A percentile compares a stretch with the other conserved stretches of the same genome.
Evolutionary conservation across 805 yeast species (phyloP).

Genomic region (Blastobotrys robertii): DNA sequence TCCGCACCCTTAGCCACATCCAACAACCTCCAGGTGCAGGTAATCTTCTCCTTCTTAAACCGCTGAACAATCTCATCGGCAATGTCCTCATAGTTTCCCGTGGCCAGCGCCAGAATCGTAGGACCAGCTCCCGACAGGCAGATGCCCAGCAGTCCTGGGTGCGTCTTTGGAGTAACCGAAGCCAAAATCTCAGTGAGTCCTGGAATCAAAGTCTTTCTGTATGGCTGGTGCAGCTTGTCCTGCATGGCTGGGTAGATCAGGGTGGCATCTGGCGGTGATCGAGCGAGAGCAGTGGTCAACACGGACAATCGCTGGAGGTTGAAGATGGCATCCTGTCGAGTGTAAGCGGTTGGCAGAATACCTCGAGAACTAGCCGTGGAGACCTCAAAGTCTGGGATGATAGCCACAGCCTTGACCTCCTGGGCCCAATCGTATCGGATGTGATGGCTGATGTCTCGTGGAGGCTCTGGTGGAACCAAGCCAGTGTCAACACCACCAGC

Average conservation of each 20-base stretch:
- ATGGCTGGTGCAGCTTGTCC: constrained; percentile 95
- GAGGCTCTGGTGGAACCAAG: constrained; percentile 70
- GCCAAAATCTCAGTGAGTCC: constrained; percentile 76
- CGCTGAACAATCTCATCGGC: constrained; percentile 65
- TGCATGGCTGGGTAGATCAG: constrained; percentile 92
- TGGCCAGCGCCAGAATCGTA: constrained; percentile 87
- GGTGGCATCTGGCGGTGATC: constrained; percentile 69
- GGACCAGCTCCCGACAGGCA: constrained; percentile 98
- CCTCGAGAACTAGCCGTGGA: constrained; percentile 87
- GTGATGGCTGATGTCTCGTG: constrained; percentile 77
- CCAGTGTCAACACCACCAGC: constrained; percentile 64
- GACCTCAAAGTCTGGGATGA: constrained; percentile 90
- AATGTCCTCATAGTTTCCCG: constrained; percentile 74
- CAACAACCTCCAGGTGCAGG: constrained; percentile 74
- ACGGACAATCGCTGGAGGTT: constrained; percentile 90
- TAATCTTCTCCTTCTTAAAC: constrained; percentile 55
- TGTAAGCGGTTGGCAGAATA: constrained; percentile 74
- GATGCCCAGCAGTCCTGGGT: constrained; percentile 83
- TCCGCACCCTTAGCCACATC: constrained; percentile 90
- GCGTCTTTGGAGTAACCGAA: constrained; percentile 69
- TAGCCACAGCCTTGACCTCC: constrained; percentile 76
- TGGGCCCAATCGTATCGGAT: constrained; percentile 76
- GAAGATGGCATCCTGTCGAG: constrained; percentile 75
- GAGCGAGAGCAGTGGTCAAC: constrained; percentile 84
- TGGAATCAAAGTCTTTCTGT: constrained; percentile 83